These are phyloP conservation scores for Lenzites betulinus DNA, from an alignment of 768 basidiomycete genomes.

Conservation along the genomic window DNA sequence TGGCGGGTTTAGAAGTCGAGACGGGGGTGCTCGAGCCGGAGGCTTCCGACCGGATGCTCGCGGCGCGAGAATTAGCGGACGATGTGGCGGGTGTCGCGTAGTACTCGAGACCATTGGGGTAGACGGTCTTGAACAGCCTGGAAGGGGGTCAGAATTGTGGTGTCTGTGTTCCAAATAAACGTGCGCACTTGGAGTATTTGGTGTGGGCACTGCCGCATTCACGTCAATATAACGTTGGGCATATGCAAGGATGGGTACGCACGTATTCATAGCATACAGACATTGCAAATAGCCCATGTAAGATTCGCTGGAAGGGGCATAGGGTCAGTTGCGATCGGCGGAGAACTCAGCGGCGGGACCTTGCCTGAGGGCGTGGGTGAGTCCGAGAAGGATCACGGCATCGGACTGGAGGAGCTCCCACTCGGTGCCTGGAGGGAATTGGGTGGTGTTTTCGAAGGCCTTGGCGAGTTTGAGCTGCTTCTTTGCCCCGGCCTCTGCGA, in stretches of 20 bases:
- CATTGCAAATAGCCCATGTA: slow-evolving; percentile 82
- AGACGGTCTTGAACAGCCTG: slow-evolving; percentile 35
- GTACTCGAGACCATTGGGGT: slow-evolving; percentile 29
- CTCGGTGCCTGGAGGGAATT: slow-evolving; percentile 66
- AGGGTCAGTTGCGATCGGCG: slow-evolving; percentile 3
- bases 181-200: slow-evolving; percentile 65
- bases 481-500: slow-evolving; percentile 63
- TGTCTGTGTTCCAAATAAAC: slow-evolving; percentile 1
- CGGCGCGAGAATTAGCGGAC: slow-evolving; percentile 23
- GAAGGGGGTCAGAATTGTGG: slow-evolving; percentile 2
- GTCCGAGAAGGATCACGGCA: slow-evolving; percentile 65
- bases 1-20: slow-evolving; percentile 9
- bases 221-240: neutral
- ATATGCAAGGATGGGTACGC: neutral
- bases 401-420: slow-evolving; percentile 81
- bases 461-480: slow-evolving; percentile 46
- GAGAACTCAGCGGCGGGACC: slow-evolving; percentile 24
- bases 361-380: slow-evolving; percentile 71
- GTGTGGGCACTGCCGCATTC: slow-evolving; percentile 56
- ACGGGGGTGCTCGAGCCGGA: slow-evolving; percentile 19
- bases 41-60: slow-evolving; percentile 27
- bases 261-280: slow-evolving; percentile 68
- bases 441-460: slow-evolving; percentile 34
- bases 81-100: slow-evolving; percentile 33
- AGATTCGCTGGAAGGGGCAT: slow-evolving; percentile 52